These are phyloP conservation scores for Cochlearia excelsa DNA, from an alignment of 345 rosid genomes.

Conservation along the genomic window DNA sequence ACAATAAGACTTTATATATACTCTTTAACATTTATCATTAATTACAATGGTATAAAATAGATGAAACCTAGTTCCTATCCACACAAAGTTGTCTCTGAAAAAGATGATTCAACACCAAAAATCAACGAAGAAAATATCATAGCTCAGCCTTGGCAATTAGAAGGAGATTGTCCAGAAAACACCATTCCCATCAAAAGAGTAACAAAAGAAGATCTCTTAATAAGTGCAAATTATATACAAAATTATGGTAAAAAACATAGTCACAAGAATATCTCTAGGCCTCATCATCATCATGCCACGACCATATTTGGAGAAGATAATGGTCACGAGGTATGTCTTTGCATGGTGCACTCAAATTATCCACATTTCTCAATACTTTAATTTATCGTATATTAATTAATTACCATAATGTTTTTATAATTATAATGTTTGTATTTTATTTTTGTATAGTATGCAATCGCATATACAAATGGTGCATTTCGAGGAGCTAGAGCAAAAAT, in stretches of 20 bases:
- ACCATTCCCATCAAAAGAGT: constrained; percentile 12
- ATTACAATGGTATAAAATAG: not conserved
- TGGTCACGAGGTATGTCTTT: too few relatives aligned
- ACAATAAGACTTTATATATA: not conserved
- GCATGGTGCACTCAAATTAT: too few relatives aligned
- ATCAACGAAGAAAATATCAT: not conserved
- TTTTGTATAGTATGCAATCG: constrained; percentile 6
- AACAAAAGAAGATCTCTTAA: constrained; percentile 9
- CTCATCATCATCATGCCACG: not conserved
- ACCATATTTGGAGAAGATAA: too few relatives aligned
- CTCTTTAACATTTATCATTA: not conserved
- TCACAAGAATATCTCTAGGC: not conserved
- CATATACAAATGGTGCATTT: constrained; percentile 19
- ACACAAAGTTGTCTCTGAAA: not conserved
- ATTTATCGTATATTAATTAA: too few relatives aligned
- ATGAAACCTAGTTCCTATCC: constrained; percentile 10
- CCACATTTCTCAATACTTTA: too few relatives aligned
- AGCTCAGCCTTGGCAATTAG: constrained; percentile 1
- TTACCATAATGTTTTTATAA: too few relatives aligned
- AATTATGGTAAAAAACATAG: constrained; percentile 1
- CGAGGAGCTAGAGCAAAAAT: constrained; percentile 56
- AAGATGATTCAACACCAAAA: not conserved
- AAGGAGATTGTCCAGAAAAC: constrained; percentile 4
- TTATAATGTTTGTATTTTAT: too few relatives aligned
- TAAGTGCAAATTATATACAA: not conserved